Percentiles rank a stretch among this genome's conserved stretches.
phyloP scores from a whole-genome alignment of 768 basidiomycete species.

The Lenzites betulinus region DNA sequence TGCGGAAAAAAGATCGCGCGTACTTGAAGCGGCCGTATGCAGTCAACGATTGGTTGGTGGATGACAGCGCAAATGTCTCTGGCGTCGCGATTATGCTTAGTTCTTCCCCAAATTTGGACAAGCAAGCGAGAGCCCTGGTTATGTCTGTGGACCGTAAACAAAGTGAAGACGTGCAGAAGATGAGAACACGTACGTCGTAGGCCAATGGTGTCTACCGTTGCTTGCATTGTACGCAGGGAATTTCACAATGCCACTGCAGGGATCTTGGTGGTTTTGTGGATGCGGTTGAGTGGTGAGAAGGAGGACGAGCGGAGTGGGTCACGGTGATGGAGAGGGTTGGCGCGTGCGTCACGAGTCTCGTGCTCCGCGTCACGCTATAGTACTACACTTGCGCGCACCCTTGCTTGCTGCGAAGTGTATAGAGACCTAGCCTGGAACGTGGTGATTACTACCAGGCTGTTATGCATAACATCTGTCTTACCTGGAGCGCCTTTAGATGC shows the following conservation, averaged over 20 bases:
- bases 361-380: too few species aligned
- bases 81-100: constrained; percentile 65
- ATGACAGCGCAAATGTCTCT: constrained; percentile 62
- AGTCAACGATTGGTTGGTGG: constrained; percentile 79
- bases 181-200: constrained; percentile 42
- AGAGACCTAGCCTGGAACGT: too few species aligned
- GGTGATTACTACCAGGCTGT: too few species aligned
- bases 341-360: too few species aligned
- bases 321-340: too few species aligned
- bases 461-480: too few species aligned
- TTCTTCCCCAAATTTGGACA: constrained; percentile 84
- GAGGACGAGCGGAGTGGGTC: not conserved
- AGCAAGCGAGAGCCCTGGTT: constrained; percentile 71
- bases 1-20: constrained; percentile 66
- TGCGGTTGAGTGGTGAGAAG: not conserved
- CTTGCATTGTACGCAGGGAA: not conserved
- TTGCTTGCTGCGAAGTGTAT: too few species aligned
- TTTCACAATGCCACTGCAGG: not conserved
- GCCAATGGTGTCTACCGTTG: constrained; percentile 51
- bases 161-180: not conserved
- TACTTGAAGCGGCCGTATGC: constrained; percentile 83
- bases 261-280: not conserved
- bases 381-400: too few species aligned
- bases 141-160: constrained; percentile 50
- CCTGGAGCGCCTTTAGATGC: too few species aligned